These are phyloP conservation scores for Botrytis squamosa DNA, from an alignment of 2,329 filamentous ascomycete species.

Conservation along the genomic window DNA sequence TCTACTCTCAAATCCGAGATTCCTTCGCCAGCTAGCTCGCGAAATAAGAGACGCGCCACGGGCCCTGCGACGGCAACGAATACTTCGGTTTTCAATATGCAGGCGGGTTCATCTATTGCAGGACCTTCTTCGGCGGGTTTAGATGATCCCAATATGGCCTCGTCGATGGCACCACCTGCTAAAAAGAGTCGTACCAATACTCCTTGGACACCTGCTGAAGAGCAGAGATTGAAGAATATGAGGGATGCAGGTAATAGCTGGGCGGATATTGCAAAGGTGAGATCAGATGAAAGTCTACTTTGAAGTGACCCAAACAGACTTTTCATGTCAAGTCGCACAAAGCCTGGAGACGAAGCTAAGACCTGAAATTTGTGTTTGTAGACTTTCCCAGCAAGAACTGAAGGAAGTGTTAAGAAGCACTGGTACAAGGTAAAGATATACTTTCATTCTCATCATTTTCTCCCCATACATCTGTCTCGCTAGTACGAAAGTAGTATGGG, in stretches of 20 bases:
- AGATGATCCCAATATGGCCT: slow-evolving; percentile 33
- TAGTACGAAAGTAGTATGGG: not conserved
- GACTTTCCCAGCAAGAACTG: slow-evolving; percentile 90
- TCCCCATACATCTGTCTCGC: slow-evolving; percentile 17
- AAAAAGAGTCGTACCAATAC: slow-evolving; percentile 99
- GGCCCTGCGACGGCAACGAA: slow-evolving; percentile 20
- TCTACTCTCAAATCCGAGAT: slow-evolving; percentile 29
- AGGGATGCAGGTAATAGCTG: slow-evolving; percentile 89
- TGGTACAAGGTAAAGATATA: slow-evolving; percentile 81
- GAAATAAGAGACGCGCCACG: slow-evolving; percentile 36
- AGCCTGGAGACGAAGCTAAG: not conserved
- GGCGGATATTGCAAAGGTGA: slow-evolving; percentile 96
- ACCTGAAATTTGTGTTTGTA: slow-evolving; percentile 42
- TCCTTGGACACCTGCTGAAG: slow-evolving; percentile 94
- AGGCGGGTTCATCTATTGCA: slow-evolving; percentile 26
- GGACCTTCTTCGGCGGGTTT: slow-evolving; percentile 22
- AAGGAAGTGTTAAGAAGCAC: slow-evolving; percentile 98
- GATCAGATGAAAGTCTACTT: slow-evolving; percentile 29
- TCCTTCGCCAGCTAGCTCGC: slow-evolving; percentile 22
- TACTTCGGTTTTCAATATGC: slow-evolving; percentile 30
- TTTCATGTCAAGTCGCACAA: slow-evolving; percentile 21
- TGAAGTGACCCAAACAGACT: not conserved
- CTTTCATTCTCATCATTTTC: not conserved
- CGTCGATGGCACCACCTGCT: slow-evolving; percentile 53
- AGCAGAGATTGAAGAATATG: slow-evolving; percentile 90